Evolutionary conservation across 2,329 filamentous ascomycete genomes (phyloP), one percentile per base, ranked within the genome.

Genomic region (Trichoderma sp.): DNA sequence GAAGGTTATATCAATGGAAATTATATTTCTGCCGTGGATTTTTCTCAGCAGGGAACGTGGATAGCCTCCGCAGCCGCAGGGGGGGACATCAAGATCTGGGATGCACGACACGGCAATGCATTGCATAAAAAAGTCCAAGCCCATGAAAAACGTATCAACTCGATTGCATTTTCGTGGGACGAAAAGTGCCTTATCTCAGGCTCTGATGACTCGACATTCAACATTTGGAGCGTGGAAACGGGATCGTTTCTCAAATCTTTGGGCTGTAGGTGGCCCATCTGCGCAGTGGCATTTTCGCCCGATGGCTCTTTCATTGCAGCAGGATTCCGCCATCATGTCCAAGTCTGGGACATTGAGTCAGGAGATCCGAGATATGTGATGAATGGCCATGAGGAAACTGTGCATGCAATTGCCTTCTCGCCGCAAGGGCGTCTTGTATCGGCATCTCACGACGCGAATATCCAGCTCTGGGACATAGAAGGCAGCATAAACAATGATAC

Each of bases 91-190:
- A 50, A 20, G n/a, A 12, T 50, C 3, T 20, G 43, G 43, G 43
- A 50, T 50, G 43, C 17, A 1, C n/a, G 4, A 5, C 8, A 20
- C 9, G 43, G 4, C 9, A 50, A 50, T 20, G 43, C 9, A 6
- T 12, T 20, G 4, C n/a, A 3, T 0, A 50, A 0, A 50, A 20
- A 9, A 12, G 0, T 50, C 0, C n/a, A 6, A 11, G 43, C 9
- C 43, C 43, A 50, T 20, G 0, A 50, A 50, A 4, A 1, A n/a
- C 0, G 3, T 50, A 2, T 50, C 9, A 20, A 4, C 2, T 50
- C 17, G 1, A 0, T 50, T 50, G 9, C 43, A 50, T 50, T 50
- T 20, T 50, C n/a, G n/a, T 0, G 2, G n/a, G 43, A 50, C 43
- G 43, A 12, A 11, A 50, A 50, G 3, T 9, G 2, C 2, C 9